A percentile compares a stretch with the other conserved stretches of the same genome.
phyloP scores from a whole-genome alignment of 1,284 basidiomycete species.

The Sporisorium sorghi region DNA sequence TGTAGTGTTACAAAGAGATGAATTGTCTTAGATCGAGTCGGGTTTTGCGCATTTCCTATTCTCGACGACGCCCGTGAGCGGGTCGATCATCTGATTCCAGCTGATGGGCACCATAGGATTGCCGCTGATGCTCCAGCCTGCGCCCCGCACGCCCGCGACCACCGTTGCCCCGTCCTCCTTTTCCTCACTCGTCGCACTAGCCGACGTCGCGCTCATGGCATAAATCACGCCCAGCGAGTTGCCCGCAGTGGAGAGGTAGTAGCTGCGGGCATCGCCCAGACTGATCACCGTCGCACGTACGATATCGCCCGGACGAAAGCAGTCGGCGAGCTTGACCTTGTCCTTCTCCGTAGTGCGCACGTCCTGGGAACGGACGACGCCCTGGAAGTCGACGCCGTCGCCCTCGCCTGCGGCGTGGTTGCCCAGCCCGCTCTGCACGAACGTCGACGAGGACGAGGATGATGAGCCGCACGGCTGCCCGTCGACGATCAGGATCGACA shows the following conservation, averaged over 20 bases:
- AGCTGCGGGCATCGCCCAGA: conserved; percentile 72
- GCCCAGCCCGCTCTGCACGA: conserved; percentile 46
- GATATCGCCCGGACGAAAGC: conserved; percentile 95
- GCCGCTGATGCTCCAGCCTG: conserved; percentile 40
- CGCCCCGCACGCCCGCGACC: conserved; percentile 11
- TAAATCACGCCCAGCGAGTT: conserved; percentile 86
- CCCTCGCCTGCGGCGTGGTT: conserved; percentile 68
- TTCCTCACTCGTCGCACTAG: background rate
- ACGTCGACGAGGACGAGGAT: conserved; percentile 25
- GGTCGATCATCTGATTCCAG: conserved; percentile 92
- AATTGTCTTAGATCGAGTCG: conserved; percentile 35
- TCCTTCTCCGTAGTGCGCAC: conserved; percentile 84
- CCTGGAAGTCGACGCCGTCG: conserved; percentile 77
- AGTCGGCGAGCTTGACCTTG: conserved; percentile 90
- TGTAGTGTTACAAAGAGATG: conserved; percentile 5
- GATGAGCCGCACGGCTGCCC: conserved; percentile 75
- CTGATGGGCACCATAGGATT: conserved; percentile 72
- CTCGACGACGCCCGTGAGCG: conserved; percentile 82
- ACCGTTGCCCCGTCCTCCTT: background rate
- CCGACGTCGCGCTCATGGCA: conserved; percentile 38
- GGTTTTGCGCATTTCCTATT: conserved; percentile 91
- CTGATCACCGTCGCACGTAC: conserved; percentile 83
- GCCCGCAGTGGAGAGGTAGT: conserved; percentile 92
- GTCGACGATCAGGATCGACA: conserved; percentile 90
- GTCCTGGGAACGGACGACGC: conserved; percentile 90